Percentiles rank a stretch among this genome's conserved stretches.
phyloP scores from a whole-genome alignment of 2,329 filamentous ascomycete species.

The Achaetomium macrosporum region DNA sequence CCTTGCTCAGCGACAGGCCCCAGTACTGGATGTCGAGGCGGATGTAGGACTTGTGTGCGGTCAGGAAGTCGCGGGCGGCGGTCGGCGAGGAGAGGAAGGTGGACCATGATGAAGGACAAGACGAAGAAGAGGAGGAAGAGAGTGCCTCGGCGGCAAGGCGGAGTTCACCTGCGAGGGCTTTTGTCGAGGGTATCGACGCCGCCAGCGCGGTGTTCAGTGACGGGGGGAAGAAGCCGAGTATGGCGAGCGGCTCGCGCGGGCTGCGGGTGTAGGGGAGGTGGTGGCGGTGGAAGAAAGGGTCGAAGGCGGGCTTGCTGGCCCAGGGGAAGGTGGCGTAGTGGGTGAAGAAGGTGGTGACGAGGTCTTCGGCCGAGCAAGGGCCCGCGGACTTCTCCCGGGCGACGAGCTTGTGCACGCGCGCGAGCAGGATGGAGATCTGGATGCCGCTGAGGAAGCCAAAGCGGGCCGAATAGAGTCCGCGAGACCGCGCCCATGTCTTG shows the following conservation, averaged over 20 bases:
- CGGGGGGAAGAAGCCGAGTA: conserved; percentile 58
- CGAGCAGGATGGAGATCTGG: conserved; percentile 57
- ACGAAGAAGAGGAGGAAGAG: conserved; percentile 10
- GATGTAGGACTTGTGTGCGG: conserved; percentile 47
- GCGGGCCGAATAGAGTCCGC: conserved; percentile 58
- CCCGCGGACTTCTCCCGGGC: conserved; percentile 32
- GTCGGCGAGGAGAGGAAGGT: conserved; percentile 34
- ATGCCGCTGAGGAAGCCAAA: conserved; percentile 62
- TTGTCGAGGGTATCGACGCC: conserved; percentile 48
- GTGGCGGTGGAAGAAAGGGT: conserved; percentile 51
- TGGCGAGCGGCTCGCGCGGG: conserved; percentile 54
- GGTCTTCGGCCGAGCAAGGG: conserved; percentile 38
- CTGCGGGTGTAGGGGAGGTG: conserved; percentile 48
- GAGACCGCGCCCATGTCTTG: conserved; percentile 55
- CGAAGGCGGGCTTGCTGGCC: conserved; percentile 47
- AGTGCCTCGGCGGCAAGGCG: conserved; percentile 36
- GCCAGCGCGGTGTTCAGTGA: conserved; percentile 53
- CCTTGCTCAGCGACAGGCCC: conserved; percentile 51
- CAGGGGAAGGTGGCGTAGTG: conserved; percentile 60
- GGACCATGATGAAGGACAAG: conserved; percentile 34
- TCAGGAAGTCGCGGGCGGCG: conserved; percentile 38
- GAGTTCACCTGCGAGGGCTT: conserved; percentile 47
- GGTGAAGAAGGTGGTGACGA: conserved; percentile 55
- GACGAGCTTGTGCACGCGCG: conserved; percentile 53
- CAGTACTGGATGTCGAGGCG: conserved; percentile 61